Conservation (phyloP, 495 filamentous ascomycete genomes). For the Talaromyces stipitatus region DNA sequence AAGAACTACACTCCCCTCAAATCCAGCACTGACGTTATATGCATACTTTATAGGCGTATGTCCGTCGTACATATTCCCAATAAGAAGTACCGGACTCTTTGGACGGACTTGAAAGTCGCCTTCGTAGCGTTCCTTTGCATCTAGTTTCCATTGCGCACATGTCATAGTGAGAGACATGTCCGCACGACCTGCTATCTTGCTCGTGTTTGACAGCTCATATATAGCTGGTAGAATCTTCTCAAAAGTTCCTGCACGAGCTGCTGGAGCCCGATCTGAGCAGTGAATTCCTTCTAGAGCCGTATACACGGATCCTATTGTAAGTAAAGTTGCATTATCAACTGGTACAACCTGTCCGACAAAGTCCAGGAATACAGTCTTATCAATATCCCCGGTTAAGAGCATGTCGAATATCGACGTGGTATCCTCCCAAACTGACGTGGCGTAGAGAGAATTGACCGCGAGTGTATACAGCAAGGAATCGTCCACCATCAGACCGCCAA, state of each 20-base stretch:
- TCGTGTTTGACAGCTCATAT: constrained; percentile 1
- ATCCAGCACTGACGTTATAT: constrained; percentile 30
- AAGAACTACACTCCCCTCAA: constrained; percentile 36
- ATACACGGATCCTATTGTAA: neutral
- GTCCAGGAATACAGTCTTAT: constrained; percentile 4
- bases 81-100: constrained; percentile 34
- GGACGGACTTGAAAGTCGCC: constrained; percentile 35
- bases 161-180: constrained; percentile 10
- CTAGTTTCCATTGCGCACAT: constrained; percentile 36
- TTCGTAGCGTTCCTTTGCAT: constrained; percentile 33
- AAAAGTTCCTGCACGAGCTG: constrained; percentile 6
- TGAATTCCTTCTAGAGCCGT: constrained; percentile 6
- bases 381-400: constrained; percentile 13
- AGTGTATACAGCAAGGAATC: constrained; percentile 13
- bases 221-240: constrained; percentile 16
- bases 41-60: constrained; percentile 37
- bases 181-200: constrained; percentile 12
- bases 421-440: constrained; percentile 13
- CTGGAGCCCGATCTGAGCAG: neutral
- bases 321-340: neutral
- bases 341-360: neutral
- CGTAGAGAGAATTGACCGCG: constrained; percentile 16
- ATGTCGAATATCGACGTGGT: constrained; percentile 14
- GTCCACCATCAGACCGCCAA: constrained; percentile 16
- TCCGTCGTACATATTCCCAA: constrained; percentile 33